A percentile compares a stretch with the other conserved stretches of the same genome.
These are phyloP conservation scores for Hordeum vulgare DNA, from an alignment of 176 grass and related monocot genomes.

Conservation along the genomic window DNA sequence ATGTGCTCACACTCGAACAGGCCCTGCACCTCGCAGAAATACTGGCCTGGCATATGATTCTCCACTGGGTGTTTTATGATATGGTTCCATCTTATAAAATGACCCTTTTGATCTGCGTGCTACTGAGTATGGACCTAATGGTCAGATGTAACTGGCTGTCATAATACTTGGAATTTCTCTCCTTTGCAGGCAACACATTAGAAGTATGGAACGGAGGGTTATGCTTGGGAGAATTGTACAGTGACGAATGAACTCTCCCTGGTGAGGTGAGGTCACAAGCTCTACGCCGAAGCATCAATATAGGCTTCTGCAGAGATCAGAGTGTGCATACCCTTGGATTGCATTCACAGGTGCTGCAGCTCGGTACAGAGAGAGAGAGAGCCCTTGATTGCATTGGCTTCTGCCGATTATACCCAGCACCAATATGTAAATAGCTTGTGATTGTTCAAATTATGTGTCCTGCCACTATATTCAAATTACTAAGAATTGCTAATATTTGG, in stretches of 20 bases:
- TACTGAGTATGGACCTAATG: not conserved
- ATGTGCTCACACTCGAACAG: not conserved
- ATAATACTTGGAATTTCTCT: not conserved
- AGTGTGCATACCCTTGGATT: not conserved
- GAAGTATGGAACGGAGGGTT: not conserved
- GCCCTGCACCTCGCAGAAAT: not conserved
- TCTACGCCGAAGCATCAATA: not conserved
- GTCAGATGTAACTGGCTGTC: not conserved
- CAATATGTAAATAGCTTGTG: not conserved
- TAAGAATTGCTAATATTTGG: too few relatives aligned
- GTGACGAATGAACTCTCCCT: not conserved
- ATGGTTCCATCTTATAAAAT: not conserved
- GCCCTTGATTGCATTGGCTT: not conserved
- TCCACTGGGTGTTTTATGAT: not conserved
- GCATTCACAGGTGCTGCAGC: not conserved
- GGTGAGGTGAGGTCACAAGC: not conserved
- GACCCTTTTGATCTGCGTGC: not conserved
- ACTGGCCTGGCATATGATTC: conserved; percentile 11
- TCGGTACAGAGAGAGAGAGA: not conserved
- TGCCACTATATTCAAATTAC: too few relatives aligned
- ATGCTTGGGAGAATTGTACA: not conserved
- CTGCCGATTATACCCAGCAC: not conserved
- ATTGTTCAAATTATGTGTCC: too few relatives aligned
- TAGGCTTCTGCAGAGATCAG: not conserved
- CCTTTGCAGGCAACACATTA: not conserved